Evolutionary conservation across 495 filamentous ascomycete genomes (phyloP), one percentile per base, ranked within the genome.

Genomic region (Rostrohypoxylon terebratum): DNA sequence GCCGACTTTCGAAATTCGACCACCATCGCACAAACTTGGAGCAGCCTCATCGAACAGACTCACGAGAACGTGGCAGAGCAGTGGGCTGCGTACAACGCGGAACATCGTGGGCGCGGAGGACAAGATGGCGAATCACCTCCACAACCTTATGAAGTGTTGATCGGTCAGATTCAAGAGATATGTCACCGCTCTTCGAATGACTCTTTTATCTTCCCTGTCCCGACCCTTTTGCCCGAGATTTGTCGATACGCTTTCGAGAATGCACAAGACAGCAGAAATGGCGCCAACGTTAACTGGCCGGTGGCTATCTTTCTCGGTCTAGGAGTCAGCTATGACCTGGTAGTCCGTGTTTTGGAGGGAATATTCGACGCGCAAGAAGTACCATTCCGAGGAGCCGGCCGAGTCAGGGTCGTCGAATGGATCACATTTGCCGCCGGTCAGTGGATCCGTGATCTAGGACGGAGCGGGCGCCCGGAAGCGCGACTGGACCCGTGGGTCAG

Each of bases 1-100:
- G 94, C 94, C 33, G 92, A 98, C 79, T 91, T 94, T 83, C 91
- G 94, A 71, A 95, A 94, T 75, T 84, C 89, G 8, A 88, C 90
- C 55, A 90, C 94, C 78, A 93, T 99, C 77, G 83, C 83, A 60
- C 82, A 90, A 58, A 95, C 93, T 23, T 99, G 96, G 96, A 86
- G 90, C 73, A 89, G 90, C 64, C 86, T 97, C 23, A 88, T 99
- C 68, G 86, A 91, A 25, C 81, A 87, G 59, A 85, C 87, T 5
- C 92, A 97, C 78, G 80, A 86, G 36, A 83, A 90, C n/a, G 88
- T 91, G 5, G 77, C 85, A 33, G 83, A 89, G 21, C 73, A 76
- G 10, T 80, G 78, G 67, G 36, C 66, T 2, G 69, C 62, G 9
- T 75, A 75, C 40, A 85, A 90, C 5, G 72, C 82, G 25, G 70